Conservation (phyloP, 768 basidiomycete species). For the Tricholomella constricta region DNA sequence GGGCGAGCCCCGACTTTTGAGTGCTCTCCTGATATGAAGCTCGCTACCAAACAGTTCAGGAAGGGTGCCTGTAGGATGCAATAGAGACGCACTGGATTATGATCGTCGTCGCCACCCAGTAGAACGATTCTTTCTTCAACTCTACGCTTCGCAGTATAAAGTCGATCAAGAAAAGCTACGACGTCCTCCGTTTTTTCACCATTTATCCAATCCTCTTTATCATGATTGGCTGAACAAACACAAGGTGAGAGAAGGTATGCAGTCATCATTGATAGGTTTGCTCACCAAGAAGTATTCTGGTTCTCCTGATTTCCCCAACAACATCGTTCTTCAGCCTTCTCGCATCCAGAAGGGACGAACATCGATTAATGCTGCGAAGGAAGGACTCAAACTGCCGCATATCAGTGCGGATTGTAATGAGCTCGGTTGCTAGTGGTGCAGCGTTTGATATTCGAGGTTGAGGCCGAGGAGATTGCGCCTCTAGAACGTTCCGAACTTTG, state of each 20-base stretch:
- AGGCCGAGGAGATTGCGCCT: constrained; percentile 71
- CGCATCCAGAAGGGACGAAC: constrained; percentile 85
- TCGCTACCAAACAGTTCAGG: constrained; percentile 25
- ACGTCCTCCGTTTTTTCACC: constrained; percentile 84
- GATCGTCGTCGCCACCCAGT: constrained; percentile 69
- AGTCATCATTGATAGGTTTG: neutral
- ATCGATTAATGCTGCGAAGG: constrained; percentile 78
- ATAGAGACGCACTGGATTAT: constrained; percentile 52
- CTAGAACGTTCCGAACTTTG: constrained; percentile 82
- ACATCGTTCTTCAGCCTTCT: constrained; percentile 91
- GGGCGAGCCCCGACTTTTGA: constrained; percentile 51
- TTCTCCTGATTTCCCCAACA: constrained; percentile 85
- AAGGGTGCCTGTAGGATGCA: neutral
- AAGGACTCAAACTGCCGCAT: constrained; percentile 89
- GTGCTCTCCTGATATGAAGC: constrained; percentile 43
- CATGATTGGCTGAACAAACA: constrained; percentile 64
- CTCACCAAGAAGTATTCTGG: constrained; percentile 71
- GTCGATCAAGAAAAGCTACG: constrained; percentile 82
- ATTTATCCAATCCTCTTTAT: constrained; percentile 87
- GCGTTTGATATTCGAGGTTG: constrained; percentile 43
- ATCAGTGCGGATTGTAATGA: constrained; percentile 82
- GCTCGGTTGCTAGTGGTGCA: constrained; percentile 51
- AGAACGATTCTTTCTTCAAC: constrained; percentile 84
- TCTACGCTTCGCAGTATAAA: constrained; percentile 86
- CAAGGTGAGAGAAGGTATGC: neutral